Evolutionary conservation across 2,329 filamentous ascomycete genomes (phyloP), one percentile per base, ranked within the genome.

Genomic region (Plectosphaerella plurivora): DNA sequence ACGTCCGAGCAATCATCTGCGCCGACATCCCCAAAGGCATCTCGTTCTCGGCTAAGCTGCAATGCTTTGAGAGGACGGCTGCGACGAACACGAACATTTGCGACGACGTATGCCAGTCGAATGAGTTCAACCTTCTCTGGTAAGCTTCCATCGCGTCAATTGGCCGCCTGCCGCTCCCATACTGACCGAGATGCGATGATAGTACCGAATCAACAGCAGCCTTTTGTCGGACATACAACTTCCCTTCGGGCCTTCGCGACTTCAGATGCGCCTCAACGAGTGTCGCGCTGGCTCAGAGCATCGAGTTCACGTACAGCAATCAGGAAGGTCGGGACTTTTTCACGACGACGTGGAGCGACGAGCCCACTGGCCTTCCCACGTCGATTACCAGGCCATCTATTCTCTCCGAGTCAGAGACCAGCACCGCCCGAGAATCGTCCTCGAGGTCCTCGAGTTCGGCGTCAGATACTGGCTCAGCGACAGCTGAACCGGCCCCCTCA

Each of bases 101-200:
- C 51, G 46, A 57, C 25, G 55, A 53, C 24, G 49, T 50, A n/a
- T 57, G 55, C 46, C 48, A 50, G 42, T 45, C 36, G 22, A 57
- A 57, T 37, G 12, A 16, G 12, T 54, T 45, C 39, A 51, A 53
- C 35, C 55, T 57, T 7, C 46, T 45, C 20, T 54, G 55, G 47
- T 33, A 16, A 25, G 36, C 14, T 22, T 12, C 22, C 15, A 28
- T 25, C 35, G n/a, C 45, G 16, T 9, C 5, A 28, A 15, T n/a
- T 3, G 18, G 10, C 33, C 7, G 24, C 9, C 37, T 37, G 33
- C n/a, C 8, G 3, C 12, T n/a, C 22, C 10, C 28, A n/a, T 48
- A 16, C 46, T 48, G 33, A 37, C 28, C 18, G 12, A 33, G 28
- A 33, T 12, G 9, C 28, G 10, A 16, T 11, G 3, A 16, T 20